Base-by-base conservation (phyloP, 2,329 filamentous ascomycete genomes). In the Penicillium sp. region DNA sequence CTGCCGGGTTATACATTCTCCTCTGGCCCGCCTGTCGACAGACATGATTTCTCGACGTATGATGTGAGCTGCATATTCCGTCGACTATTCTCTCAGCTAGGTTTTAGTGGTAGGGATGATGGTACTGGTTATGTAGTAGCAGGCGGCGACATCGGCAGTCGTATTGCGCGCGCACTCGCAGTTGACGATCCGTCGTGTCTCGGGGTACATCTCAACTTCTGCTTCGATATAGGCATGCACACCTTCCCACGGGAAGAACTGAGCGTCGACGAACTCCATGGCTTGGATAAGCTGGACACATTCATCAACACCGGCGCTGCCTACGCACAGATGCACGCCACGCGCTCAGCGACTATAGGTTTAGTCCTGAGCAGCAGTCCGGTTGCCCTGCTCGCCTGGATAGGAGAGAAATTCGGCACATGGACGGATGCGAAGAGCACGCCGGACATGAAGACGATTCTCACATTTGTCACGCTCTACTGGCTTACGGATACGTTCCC, bases 121-220 rank as follows among this genome's bases (percentile, higher is more conserved):
- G 71, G 69, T 0, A 59, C 61, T 0, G 78, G 77, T 2, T 85
- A 85, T 59, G 65, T 83, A 8, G 74, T 75, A 0, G 81, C 84
- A 64, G 83, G 83, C 12, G 83, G 83, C 3, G 83, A 86, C 61
- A 71, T 85, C 1, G 80, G 81, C 2, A 75, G 73, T 47, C 66
- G 73, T 21, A 56, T 83, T 2, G 68, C 74, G 0, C 66, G 79
- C 12, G 61, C 73, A 0, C 65, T 83, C 42, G 76, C 74, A 3
- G 71, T 67, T 0, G 67, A 65, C 1, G 74, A 76, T 46, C 63
- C 73, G 0, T 72, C 75, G 40, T 83, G 80, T 66, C 81, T 78
- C 64, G 81, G 74, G 82, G 75, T 67, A 3, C 52, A 55, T 55
- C 52, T 55, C 21, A 55, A 33, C 8, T 55, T 55, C 33, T 55